Evolutionary conservation across 1,139 yeast species (phyloP).

Genomic region (Pichia sp.): DNA sequence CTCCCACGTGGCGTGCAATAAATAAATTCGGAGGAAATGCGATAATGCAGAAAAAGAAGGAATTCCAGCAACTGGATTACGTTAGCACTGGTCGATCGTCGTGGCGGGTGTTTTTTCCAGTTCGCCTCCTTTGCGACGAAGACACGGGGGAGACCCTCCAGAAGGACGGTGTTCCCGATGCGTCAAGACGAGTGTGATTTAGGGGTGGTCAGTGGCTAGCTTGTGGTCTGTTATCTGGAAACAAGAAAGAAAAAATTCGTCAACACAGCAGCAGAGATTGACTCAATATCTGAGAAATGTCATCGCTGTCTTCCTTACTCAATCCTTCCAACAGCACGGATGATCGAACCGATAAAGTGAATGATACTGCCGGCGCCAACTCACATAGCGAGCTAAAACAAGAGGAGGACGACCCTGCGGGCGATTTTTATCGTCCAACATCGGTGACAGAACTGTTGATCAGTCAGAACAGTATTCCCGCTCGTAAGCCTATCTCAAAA

Average conservation of each 20-base stretch:
- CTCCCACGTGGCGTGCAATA: slow-evolving; percentile 1
- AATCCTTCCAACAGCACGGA: slow-evolving; percentile 11
- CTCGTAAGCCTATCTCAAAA: background rate
- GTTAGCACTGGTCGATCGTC: background rate
- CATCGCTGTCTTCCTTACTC: slow-evolving; percentile 16
- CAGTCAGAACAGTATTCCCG: background rate
- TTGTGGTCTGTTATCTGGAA: too few species aligned
- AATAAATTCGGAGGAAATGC: background rate
- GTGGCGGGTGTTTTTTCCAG: background rate
- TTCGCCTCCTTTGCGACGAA: too few species aligned
- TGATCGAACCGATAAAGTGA: background rate
- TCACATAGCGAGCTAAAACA: background rate
- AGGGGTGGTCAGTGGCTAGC: too few species aligned
- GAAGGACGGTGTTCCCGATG: too few species aligned
- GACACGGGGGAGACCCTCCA: too few species aligned
- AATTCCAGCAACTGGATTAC: background rate
- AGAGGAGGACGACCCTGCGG: background rate
- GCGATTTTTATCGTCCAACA: slow-evolving; percentile 7
- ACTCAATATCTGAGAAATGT: slow-evolving; percentile 5
- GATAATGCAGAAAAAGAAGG: background rate
- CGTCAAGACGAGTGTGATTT: too few species aligned
- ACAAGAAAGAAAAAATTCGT: too few species aligned
- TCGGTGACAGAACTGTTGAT: slow-evolving; percentile 16
- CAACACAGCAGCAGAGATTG: too few species aligned
- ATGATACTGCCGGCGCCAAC: background rate